These are phyloP conservation scores for Pichia sporocuriosa DNA, from an alignment of 805 yeast genomes.

Conservation along the genomic window DNA sequence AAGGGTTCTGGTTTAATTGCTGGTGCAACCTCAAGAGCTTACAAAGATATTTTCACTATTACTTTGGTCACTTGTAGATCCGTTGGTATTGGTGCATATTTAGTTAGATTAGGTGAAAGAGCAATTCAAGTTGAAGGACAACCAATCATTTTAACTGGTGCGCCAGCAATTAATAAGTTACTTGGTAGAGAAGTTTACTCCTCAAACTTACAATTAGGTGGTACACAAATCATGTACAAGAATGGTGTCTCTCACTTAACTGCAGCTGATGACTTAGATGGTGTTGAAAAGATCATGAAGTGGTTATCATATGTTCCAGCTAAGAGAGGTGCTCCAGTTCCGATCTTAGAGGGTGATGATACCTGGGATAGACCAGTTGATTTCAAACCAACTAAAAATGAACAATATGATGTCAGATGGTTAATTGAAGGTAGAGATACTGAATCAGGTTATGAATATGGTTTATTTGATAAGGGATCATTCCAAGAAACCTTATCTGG, in stretches of 20 bases:
- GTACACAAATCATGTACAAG: conserved; percentile 96
- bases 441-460: conserved; percentile 73
- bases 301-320: conserved; percentile 97
- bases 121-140: conserved; percentile 98
- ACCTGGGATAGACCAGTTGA: conserved; percentile 92
- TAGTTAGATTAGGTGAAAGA: conserved; percentile 97
- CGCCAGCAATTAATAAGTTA: conserved; percentile 95
- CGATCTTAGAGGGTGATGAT: conserved; percentile 75
- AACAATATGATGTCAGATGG: conserved; percentile 88
- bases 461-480: conserved; percentile 87
- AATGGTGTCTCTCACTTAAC: conserved; percentile 98
- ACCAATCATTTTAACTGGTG: conserved; percentile 97
- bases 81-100: conserved; percentile 99
- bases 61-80: conserved; percentile 99
- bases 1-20: conserved; percentile 98
- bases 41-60: conserved; percentile 93
- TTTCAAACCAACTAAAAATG: conserved; percentile 63
- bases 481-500: conserved; percentile 96
- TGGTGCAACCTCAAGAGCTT: conserved; percentile 96
- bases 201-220: conserved; percentile 96
- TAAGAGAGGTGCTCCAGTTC: conserved; percentile 82
- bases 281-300: conserved; percentile 87
- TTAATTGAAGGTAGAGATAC: conserved; percentile 77
- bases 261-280: conserved; percentile 94
- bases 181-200: conserved; percentile 96